Conservation (phyloP, 306 rosid species). For the Mucuna pruriens region DNA sequence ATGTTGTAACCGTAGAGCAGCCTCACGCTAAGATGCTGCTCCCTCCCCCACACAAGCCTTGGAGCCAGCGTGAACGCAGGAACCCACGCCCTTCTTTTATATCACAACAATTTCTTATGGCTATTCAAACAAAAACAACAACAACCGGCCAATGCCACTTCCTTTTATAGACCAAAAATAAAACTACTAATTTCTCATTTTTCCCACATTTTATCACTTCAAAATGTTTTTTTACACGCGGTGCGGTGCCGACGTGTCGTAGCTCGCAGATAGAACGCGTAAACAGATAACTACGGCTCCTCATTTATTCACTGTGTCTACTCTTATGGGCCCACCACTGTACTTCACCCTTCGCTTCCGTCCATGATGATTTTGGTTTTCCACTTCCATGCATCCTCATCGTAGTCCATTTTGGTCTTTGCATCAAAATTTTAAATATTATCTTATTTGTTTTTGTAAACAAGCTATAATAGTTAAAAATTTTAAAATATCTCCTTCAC, state of each 20-base stretch:
- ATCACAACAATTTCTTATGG: neutral
- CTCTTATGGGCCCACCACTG: neutral
- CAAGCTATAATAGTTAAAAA: too few species aligned
- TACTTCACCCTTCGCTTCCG: neutral
- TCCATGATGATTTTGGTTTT: neutral
- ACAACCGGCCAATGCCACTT: neutral
- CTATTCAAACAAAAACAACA: neutral
- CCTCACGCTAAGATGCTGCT: neutral
- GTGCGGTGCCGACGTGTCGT: neutral
- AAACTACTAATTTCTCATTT: neutral
- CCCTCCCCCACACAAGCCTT: neutral
- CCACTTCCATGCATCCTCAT: neutral
- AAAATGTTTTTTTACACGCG: too few species aligned
- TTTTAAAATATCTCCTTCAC: too few species aligned
- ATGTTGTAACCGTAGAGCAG: neutral
- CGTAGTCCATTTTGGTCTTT: neutral
- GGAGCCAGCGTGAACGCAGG: neutral
- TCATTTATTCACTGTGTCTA: neutral
- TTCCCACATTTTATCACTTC: too few species aligned
- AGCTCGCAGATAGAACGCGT: neutral
- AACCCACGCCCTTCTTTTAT: neutral
- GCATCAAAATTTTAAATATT: neutral
- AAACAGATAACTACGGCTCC: neutral
- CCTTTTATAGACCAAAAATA: conserved; percentile 8
- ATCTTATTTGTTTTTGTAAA: too few species aligned